Evolutionary conservation across 495 filamentous ascomycete genomes (phyloP), one percentile per base, ranked within the genome.

Genomic region (Trichoderma reesei): DNA sequence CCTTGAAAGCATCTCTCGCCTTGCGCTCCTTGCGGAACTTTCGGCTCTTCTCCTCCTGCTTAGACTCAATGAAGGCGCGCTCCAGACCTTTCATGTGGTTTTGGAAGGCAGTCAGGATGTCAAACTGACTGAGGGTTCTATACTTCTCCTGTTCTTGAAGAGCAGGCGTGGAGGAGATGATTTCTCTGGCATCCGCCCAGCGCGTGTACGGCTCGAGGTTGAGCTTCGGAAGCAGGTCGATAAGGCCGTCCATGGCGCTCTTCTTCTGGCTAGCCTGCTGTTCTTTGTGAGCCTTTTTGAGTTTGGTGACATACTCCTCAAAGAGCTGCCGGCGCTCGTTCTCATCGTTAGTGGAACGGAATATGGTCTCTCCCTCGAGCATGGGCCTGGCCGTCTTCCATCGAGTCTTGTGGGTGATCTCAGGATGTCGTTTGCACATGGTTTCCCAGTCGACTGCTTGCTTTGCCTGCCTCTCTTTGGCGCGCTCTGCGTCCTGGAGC

Each of bases 311-410:
- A 72, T 98, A 98, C 72, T 98, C 94, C 68, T 96, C 90, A 71
- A 98, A 98, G 54, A 98, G 82, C 73, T 91, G 90, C 51, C 89
- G 89, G 64, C 94, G 87, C 75, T 98, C 94, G 67, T 82, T 83
- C 67, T 98, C 94, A 71, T 94, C 83, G 69, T 88, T 88, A 41
- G 92, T 91, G 39, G 92, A 91, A 65, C 91, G 86, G 79, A 97
- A 98, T 64, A 93, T 95, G 33, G 90, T 92, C 79, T 98, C 94
- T 60, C 88, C 89, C 75, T 97, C 90, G 70, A 98, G 94, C 61
- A 96, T 96, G 18, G 91, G 92, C 48, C 90, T 87, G 64, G 92
- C 92, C 38, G 90, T 97, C 82, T 90, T 97, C 95, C 95, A 98
- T 63, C 92, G 89, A 65, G 92, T 97, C 76, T 96, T 98, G 68